phyloP scores from a whole-genome alignment of 495 filamentous ascomycete genomes.

The Penicillium coprophilum region DNA sequence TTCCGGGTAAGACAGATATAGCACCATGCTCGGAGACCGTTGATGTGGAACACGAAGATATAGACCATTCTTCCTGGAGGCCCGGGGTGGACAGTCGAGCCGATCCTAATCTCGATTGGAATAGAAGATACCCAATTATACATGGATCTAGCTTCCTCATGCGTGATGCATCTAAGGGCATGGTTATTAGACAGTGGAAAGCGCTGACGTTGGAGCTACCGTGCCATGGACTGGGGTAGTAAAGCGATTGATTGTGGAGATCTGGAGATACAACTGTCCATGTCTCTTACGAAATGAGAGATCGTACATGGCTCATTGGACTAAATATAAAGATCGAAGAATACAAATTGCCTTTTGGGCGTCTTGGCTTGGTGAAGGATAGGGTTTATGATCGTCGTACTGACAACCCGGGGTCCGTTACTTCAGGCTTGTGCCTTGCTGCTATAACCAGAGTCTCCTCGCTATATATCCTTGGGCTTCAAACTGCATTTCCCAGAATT shows the following conservation, averaged over 20 bases:
- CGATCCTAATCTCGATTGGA: background rate
- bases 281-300: background rate
- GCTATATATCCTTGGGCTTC: background rate
- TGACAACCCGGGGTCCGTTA: constrained; percentile 22
- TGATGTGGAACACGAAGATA: constrained; percentile 22
- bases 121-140: background rate
- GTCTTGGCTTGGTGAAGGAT: constrained; percentile 3
- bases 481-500: background rate
- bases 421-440: background rate
- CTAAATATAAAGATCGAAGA: background rate
- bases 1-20: background rate
- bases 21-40: constrained; percentile 20
- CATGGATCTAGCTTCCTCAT: background rate
- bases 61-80: background rate
- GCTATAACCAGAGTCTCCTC: constrained; percentile 3
- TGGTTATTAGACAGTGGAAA: background rate
- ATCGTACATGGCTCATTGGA: background rate
- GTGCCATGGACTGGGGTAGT: background rate
- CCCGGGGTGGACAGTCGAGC: constrained; percentile 1
- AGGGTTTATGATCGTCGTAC: constrained; percentile 15
- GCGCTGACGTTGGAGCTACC: background rate
- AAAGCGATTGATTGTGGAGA: background rate
- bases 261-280: background rate
- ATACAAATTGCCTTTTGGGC: background rate
- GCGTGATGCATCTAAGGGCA: background rate